Base-by-base conservation (phyloP, 2,329 filamentous ascomycete species). In the Diaporthe sp. region DNA sequence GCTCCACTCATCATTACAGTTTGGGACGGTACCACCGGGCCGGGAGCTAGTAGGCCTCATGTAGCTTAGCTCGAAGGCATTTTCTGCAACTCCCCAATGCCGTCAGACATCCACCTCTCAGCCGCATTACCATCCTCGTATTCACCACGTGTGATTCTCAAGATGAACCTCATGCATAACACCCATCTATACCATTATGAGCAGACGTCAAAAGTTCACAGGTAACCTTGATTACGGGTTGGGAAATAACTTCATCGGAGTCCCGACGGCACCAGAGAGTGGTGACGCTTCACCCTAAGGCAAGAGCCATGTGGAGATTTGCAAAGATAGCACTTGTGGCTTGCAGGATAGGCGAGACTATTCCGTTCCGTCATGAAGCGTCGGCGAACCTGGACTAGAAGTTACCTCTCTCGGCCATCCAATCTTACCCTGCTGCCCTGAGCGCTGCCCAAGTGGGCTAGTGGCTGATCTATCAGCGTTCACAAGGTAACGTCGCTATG, bases 1-100 rank as follows among this genome's bases (percentile, higher is more conserved):
- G 31, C 28, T 28, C 46, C 65, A 13, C 49, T 13, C n/a, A 53
- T 70, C 49, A 42, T 70, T 42, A 53, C 65, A 70, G 31, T 70
- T 70, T 70, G 65, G 49, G 46, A 68, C 62, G 62, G 46, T 68
- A 53, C 62, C 62, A 68, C 62, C 62, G 62, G 65, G 65, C 65
- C 65, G 49, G 65, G 65, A 55, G 46, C 65, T 42, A 70, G 49
- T 39, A 55, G n/a, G n/a, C 65, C 49, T 70, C 15, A 39, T 70
- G 3, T 25, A 17, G 46, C 34, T 25, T 53, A 70, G 65, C 34
- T 12, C n/a, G 25, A 17, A n/a, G 22, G 25, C 28, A 9, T 34
- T 46, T 34, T 13, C 6, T 49, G 61, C 61, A 49, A 1, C 15
- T 49, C 42, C 22, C 62, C 62, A 55, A 55, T 55, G 31, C 65